Evolutionary conservation across 176 grass and related monocot genomes (phyloP).

Genomic region (Zoysia pacifica): DNA sequence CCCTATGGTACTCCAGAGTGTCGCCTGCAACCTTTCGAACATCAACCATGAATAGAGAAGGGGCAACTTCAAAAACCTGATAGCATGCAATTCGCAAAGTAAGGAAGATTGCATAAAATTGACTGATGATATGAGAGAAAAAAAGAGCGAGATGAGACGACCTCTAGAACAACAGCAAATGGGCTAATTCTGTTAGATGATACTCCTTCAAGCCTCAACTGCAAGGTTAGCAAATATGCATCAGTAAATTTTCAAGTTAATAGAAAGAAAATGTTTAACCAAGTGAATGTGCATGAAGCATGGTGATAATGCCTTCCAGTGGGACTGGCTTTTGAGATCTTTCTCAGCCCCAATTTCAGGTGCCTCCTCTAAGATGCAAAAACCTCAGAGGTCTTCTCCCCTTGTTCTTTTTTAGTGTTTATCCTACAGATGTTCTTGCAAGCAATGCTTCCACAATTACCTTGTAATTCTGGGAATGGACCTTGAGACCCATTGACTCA

Average conservation of each 20-base stretch:
- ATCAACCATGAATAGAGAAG: conserved; percentile 96
- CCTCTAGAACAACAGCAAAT: conserved; percentile 92
- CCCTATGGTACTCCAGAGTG: conserved; percentile 93
- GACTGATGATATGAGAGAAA: conserved; percentile 5
- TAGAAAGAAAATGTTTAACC: conserved; percentile 28
- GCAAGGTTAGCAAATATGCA: conserved; percentile 18
- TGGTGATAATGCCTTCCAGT: neutral
- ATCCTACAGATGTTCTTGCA: conserved; percentile 3
- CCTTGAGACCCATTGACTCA: conserved; percentile 78
- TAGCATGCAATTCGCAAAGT: conserved; percentile 30
- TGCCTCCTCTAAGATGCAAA: too few species aligned
- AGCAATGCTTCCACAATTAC: conserved; percentile 49
- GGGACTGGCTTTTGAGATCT: neutral
- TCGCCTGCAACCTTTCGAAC: conserved; percentile 94
- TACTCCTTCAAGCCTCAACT: conserved; percentile 87
- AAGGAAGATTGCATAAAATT: neutral
- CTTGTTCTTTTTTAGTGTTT: too few species aligned
- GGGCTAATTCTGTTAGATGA: conserved; percentile 59
- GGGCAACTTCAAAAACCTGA: conserved; percentile 94
- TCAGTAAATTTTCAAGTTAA: conserved; percentile 12
- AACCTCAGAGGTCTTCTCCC: too few species aligned
- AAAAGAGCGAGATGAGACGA: conserved; percentile 21
- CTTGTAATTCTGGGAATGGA: conserved; percentile 95
- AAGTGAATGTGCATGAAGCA: neutral
- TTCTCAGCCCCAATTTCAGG: neutral